Percentiles rank a stretch among this genome's conserved stretches.
Conservation (phyloP, 768 basidiomycete genomes). For the Phlebiopsis flavidoalba region DNA sequence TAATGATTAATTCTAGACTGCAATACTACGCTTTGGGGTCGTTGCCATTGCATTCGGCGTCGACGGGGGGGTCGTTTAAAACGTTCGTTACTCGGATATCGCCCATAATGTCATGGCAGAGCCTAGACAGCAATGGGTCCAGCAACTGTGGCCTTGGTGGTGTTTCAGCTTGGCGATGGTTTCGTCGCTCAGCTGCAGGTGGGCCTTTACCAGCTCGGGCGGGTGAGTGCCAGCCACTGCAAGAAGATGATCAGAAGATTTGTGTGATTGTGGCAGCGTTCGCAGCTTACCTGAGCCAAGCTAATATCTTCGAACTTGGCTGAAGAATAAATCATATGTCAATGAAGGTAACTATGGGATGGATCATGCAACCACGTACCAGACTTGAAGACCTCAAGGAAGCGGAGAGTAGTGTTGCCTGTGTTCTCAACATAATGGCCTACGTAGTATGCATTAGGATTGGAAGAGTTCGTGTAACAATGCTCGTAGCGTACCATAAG, state of each 20-base stretch:
- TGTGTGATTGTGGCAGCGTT: neutral
- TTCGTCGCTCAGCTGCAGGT: slow-evolving; percentile 49
- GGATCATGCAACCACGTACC: slow-evolving; percentile 15
- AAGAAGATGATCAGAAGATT: neutral
- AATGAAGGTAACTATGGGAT: neutral
- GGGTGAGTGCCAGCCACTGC: slow-evolving; percentile 62
- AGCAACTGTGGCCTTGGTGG: slow-evolving; percentile 45
- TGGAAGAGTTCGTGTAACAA: neutral
- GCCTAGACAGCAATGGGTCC: slow-evolving; percentile 2
- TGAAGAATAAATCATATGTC: neutral
- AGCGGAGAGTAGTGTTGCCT: slow-evolving; percentile 33
- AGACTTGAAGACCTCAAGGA: slow-evolving; percentile 36
- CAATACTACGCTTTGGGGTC: neutral
- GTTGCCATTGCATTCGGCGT: neutral
- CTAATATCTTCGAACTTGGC: slow-evolving; percentile 28
- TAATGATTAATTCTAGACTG: neutral
- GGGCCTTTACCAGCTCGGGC: slow-evolving; percentile 53
- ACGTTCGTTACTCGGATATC: neutral
- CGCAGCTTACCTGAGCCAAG: slow-evolving; percentile 21
- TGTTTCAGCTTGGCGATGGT: slow-evolving; percentile 44
- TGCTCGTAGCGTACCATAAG: slow-evolving; percentile 36
- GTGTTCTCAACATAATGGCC: slow-evolving; percentile 41
- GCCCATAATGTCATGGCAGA: neutral
- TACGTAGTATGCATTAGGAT: slow-evolving; percentile 1
- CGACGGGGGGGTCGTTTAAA: neutral